Conservation (phyloP, 1,284 basidiomycete genomes). For the Pulveroboletus sp. region DNA sequence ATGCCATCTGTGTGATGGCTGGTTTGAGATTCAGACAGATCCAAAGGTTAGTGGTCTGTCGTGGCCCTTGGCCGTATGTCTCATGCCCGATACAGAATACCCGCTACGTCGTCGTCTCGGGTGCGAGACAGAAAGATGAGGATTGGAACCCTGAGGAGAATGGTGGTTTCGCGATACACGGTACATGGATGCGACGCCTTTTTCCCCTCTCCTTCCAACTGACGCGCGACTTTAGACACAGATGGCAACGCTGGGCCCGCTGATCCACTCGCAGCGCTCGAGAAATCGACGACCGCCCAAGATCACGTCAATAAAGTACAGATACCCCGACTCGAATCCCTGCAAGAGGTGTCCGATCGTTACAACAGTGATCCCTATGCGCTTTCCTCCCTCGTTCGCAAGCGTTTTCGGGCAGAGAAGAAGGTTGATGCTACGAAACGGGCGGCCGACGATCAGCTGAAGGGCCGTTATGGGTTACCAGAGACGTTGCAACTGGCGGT, state of each 20-base stretch:
- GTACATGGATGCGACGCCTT: conserved; percentile 46
- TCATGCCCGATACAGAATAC: conserved; percentile 67
- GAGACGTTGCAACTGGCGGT: conserved; percentile 58
- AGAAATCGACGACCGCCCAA: conserved; percentile 83
- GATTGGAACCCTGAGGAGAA: conserved; percentile 97
- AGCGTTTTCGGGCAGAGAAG: conserved; percentile 85
- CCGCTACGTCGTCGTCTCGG: conserved; percentile 88
- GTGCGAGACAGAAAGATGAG: conserved; percentile 88
- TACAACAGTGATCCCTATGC: conserved; percentile 84
- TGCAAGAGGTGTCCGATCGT: conserved; percentile 73
- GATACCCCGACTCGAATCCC: conserved; percentile 74
- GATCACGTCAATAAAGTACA: conserved; percentile 70
- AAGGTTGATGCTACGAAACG: conserved; percentile 69
- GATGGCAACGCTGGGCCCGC: conserved; percentile 61
- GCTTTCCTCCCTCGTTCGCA: conserved; percentile 73
- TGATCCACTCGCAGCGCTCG: conserved; percentile 86
- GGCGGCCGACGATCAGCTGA: conserved; percentile 67
- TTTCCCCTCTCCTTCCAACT: background rate
- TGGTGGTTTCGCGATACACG: conserved; percentile 88
- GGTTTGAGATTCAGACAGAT: conserved; percentile 98
- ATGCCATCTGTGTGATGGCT: conserved; percentile 89
- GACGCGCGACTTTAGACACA: conserved; percentile 52
- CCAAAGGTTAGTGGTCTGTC: conserved; percentile 67
- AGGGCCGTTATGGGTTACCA: conserved; percentile 73
- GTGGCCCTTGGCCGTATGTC: background rate